Evolutionary conservation across 805 yeast genomes (phyloP).

Genomic region (Candida germanica): DNA sequence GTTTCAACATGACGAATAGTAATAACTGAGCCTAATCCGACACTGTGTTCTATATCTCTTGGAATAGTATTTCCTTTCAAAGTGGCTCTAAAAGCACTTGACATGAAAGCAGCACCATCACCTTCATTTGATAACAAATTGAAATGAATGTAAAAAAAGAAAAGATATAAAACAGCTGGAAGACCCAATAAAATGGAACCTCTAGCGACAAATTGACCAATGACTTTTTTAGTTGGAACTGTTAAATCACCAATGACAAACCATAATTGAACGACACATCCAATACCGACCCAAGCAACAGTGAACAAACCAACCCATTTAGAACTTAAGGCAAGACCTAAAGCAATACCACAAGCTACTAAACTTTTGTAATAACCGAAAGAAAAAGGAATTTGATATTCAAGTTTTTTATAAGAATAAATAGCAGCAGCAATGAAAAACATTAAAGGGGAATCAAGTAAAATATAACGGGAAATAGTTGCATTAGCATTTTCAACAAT

Average conservation of each 20-base stretch:
- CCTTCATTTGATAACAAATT: constrained; percentile 56
- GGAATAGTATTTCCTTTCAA: constrained; percentile 63
- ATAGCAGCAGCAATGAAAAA: constrained; percentile 73
- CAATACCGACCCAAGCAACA: constrained; percentile 69
- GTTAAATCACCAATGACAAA: constrained; percentile 67
- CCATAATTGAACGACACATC: constrained; percentile 65
- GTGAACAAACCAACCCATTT: constrained; percentile 88
- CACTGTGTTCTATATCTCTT: constrained; percentile 53
- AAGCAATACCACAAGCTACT: constrained; percentile 60
- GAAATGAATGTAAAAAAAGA: constrained; percentile 65
- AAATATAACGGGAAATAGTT: constrained; percentile 71
- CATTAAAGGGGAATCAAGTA: constrained; percentile 72
- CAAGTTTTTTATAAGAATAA: constrained; percentile 64
- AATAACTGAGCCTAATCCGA: constrained; percentile 68
- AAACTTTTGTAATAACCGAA: constrained; percentile 57
- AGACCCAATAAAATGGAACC: constrained; percentile 53
- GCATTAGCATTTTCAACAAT: constrained; percentile 65
- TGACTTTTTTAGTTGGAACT: constrained; percentile 42
- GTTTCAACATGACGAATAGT: constrained; percentile 68
- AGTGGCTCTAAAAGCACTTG: constrained; percentile 67
- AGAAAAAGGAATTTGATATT: constrained; percentile 60
- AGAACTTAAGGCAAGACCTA: constrained; percentile 70
- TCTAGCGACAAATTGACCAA: constrained; percentile 49
- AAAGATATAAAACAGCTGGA: constrained; percentile 54
- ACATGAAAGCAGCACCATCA: constrained; percentile 69